phyloP scores from a whole-genome alignment of 331 rosid genomes.

The Pyracantha coccinea region DNA sequence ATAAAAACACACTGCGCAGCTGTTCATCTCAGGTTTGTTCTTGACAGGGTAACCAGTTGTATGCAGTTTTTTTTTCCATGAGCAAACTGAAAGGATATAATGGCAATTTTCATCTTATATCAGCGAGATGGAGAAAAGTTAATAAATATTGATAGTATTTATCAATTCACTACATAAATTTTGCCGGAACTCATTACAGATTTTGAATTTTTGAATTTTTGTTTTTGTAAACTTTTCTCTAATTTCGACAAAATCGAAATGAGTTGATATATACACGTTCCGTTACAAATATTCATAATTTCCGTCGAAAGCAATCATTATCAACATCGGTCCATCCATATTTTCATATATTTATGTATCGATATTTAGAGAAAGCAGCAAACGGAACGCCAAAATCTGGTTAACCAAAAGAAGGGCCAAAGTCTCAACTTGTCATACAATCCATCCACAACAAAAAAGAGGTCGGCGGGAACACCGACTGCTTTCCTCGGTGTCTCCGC shows the following conservation, averaged over 20 bases:
- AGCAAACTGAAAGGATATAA: constrained; percentile 37
- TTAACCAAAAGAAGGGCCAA: no score
- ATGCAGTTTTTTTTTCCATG: constrained; percentile 43
- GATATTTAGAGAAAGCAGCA: no score
- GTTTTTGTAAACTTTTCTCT: fast-evolving
- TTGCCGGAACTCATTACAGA: fast-evolving
- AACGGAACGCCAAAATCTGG: no score
- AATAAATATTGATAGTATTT: no score
- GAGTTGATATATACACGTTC: no score
- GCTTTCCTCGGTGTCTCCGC: constrained; percentile 17
- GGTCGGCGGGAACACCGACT: not conserved
- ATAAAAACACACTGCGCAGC: not conserved
- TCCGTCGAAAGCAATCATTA: no score
- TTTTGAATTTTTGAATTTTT: no score
- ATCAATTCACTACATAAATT: no score
- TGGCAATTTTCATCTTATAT: not conserved
- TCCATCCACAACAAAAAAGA: not conserved
- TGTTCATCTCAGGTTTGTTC: constrained; percentile 41
- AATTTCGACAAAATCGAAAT: no score
- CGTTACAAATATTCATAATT: no score
- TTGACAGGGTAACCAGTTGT: constrained; percentile 26
- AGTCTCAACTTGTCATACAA: not conserved
- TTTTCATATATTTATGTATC: no score
- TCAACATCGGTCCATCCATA: no score
- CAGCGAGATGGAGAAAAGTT: fast-evolving